Base-by-base conservation (phyloP, 108 stramenopile genomes). In the Nannochloropsis gaditana region DNA sequence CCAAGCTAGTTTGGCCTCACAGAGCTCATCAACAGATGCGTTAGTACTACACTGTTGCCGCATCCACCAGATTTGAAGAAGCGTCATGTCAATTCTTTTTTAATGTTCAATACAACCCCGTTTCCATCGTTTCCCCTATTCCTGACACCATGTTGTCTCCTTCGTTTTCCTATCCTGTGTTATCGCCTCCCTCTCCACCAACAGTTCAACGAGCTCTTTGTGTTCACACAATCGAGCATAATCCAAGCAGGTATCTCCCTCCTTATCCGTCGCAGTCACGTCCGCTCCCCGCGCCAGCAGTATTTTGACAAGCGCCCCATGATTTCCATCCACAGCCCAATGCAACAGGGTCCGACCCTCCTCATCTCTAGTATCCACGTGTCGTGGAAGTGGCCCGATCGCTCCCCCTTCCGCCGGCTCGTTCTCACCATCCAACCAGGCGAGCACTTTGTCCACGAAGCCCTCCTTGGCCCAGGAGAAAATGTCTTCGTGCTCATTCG, bases 271-370 rank as follows among this genome's bases (percentile, higher is more conserved):
- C 19, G 59, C 59, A 15, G 59, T 73, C 59, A 73, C 8, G n/a
- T 73, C 59, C 59, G 59, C 15, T 73, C 59, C 59, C n/a, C 59
- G 15, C 8, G 59, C 8, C 59, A 73, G 59, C 59, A 73, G 59
- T n/a, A 73, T 2, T 73, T 73, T n/a, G 15, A 73, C 59, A n/a
- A 73, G 59, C 3, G n/a, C 59, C n/a, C 6, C 19, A 73, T 73
- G 59, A 73, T 73, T 73, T 73, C 59, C n/a, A n/a, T 73, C 59
- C 59, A 73, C 59, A n/a, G 59, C 59, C 59, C 59, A 73, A 73
- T 73, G 59, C 6, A 73, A 8, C 59, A 73, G 8, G 15, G 59
- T 73, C 8, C 59, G 59, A n/a, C 59, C 59, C n/a, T 73, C 59
- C 59, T 73, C 59, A n/a, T 73, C 59, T 6, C 59, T 73, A 6